Evolutionary conservation across 2,329 filamentous ascomycete species (phyloP), one percentile per base, ranked within the genome.

Genomic region (Verticillium nubilum): DNA sequence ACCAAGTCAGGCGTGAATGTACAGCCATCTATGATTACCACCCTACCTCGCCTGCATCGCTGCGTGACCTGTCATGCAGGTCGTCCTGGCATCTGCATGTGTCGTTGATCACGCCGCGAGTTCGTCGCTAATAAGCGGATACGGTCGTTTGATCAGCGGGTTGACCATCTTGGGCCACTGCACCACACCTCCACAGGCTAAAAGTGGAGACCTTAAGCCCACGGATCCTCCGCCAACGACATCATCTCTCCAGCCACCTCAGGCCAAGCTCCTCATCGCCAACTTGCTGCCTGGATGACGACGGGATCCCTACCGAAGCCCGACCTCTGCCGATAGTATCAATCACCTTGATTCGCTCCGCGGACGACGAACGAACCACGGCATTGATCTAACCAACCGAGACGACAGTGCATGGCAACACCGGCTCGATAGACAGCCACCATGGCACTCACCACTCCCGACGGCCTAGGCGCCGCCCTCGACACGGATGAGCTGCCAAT

Each of bases 381-480:
- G n/a, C 25, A 55, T 27, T 31, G 53, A 60, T 10, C 42, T 54
- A 6, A 55, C 52, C 59, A 31, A 56, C 35, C 54, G 26, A 56
- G 37, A 35, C 54, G 25, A 59, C 10, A 50, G 19, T 35, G 58
- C 29, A 60, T 62, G 61, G 61, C 29, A 57, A 26, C 52, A 29
- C 26, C 19, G 54, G 55, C 19, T 17, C 15, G 29, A 60, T 54
- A 54, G 17, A 58, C 54, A 27, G 23, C 65, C 62, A 67, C 60
- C 63, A 91, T 92, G 89, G 86, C 88, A 77, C 83, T 89, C 77
- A 85, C 89, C 72, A 76, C 81, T 69, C 82, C 86, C 70, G 86
- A 85, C 78, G 89, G 89, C 79, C 92, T 93, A 78, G 84, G 86
- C 71, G 85, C 87, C 70, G 84, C 80, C 73, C 73, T 75, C 69